These are phyloP conservation scores for Oenanthe javanica DNA, from an alignment of 140 eudicot species.

Conservation along the genomic window DNA sequence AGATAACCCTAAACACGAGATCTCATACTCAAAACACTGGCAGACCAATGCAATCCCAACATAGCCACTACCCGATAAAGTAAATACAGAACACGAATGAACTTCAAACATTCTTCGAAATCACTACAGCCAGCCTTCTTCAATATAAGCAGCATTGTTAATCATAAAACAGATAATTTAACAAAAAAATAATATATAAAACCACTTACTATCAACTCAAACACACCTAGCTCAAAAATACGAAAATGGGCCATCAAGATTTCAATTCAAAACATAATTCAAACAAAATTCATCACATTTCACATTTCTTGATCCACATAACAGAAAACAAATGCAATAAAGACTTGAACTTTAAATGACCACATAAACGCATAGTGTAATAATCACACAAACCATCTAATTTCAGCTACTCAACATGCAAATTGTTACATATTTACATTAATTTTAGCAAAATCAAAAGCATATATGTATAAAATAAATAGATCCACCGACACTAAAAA, in stretches of 20 bases:
- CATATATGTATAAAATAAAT: too few species aligned
- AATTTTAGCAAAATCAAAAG: not conserved
- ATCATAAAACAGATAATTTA: not conserved
- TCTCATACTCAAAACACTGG: not conserved
- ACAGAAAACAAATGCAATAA: not conserved
- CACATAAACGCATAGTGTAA: not conserved
- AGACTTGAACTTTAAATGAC: not conserved
- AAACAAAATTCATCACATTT: not conserved
- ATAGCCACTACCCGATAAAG: not conserved
- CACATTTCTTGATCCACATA: not conserved
- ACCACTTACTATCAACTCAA: not conserved
- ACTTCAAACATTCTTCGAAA: not conserved
- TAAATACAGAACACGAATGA: not conserved
- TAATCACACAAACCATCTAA: not conserved
- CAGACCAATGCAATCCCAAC: not conserved
- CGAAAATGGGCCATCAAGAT: not conserved
- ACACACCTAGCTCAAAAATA: not conserved
- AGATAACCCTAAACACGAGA: not conserved
- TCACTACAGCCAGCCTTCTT: not conserved
- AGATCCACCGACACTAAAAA: constrained; percentile 3
- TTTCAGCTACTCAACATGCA: not conserved
- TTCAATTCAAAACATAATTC: not conserved
- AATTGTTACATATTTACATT: not conserved
- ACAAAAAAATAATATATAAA: not conserved
- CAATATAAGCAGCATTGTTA: not conserved